Evolutionary conservation across 1,139 yeast genomes (phyloP).

Genomic region (Chernovozyma aurita): DNA sequence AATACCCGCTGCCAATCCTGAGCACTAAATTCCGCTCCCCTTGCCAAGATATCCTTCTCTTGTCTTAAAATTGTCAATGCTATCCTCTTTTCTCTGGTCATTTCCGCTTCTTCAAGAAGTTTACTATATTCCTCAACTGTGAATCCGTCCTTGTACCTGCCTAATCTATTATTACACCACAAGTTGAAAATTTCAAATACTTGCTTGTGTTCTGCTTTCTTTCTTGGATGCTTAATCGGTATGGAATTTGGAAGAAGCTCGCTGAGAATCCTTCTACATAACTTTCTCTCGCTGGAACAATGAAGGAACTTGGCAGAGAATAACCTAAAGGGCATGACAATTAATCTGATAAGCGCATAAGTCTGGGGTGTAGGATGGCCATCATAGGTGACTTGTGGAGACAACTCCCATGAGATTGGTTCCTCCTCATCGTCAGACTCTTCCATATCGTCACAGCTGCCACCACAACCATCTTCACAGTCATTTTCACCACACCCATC

Average conservation of each 20-base stretch:
- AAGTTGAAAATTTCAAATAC: conserved; percentile 13
- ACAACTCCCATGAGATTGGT: conserved; percentile 22
- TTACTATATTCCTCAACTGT: neutral
- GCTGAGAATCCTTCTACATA: conserved; percentile 14
- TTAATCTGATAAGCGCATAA: conserved; percentile 20
- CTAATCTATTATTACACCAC: conserved; percentile 21
- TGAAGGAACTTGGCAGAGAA: conserved; percentile 16
- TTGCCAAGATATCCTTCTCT: conserved; percentile 11
- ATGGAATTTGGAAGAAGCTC: conserved; percentile 10
- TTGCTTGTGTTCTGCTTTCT: conserved; percentile 8
- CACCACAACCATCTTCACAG: conserved; percentile 6
- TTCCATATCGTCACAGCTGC: conserved; percentile 11
- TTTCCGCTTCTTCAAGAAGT: neutral
- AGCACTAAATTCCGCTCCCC: conserved; percentile 1
- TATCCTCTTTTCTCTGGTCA: conserved; percentile 4
- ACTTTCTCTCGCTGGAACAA: conserved; percentile 11
- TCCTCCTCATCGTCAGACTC: conserved; percentile 13
- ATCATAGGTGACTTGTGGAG: conserved; percentile 19
- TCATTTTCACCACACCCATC: conserved; percentile 1
- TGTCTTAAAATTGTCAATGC: conserved; percentile 7
- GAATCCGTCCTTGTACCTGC: conserved; percentile 10
- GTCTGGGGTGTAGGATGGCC: conserved; percentile 26
- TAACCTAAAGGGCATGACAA: conserved; percentile 21
- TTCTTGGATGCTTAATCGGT: conserved; percentile 3
- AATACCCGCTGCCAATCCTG: neutral